These are phyloP conservation scores for Exophiala bonariae DNA, from an alignment of 2,329 filamentous ascomycete species.

Conservation along the genomic window DNA sequence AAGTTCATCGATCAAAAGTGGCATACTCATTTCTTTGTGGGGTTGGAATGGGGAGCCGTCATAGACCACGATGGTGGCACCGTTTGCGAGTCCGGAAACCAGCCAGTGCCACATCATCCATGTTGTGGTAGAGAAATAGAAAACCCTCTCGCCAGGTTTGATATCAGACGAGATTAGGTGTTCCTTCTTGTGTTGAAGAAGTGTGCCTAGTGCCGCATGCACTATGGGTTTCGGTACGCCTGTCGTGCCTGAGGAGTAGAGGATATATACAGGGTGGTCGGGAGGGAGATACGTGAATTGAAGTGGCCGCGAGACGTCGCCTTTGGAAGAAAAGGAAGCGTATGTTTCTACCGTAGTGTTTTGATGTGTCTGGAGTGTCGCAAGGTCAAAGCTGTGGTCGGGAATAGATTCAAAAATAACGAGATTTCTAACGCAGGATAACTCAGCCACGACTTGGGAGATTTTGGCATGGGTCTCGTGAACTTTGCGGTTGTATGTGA, in stretches of 20 bases:
- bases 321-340: slow-evolving; percentile 46
- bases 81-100: slow-evolving; percentile 78
- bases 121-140: slow-evolving; percentile 92
- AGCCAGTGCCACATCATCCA: slow-evolving; percentile 99
- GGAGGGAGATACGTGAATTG: slow-evolving; percentile 76
- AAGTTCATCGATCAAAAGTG: slow-evolving; percentile 75
- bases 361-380: slow-evolving; percentile 32
- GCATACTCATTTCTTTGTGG: slow-evolving; percentile 77
- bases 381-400: slow-evolving; percentile 37
- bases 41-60: slow-evolving; percentile 88
- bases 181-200: slow-evolving; percentile 97
- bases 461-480: slow-evolving; percentile 82
- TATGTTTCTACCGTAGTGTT: slow-evolving; percentile 44
- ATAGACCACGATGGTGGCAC: slow-evolving; percentile 82
- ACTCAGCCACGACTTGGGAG: slow-evolving; percentile 67
- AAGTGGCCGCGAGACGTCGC: slow-evolving; percentile 45
- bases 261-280: slow-evolving; percentile 87
- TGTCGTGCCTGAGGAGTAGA: slow-evolving; percentile 92
- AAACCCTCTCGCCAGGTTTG: slow-evolving; percentile 68
- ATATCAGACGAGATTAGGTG: slow-evolving; percentile 86
- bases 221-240: slow-evolving; percentile 88
- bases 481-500: slow-evolving; percentile 85
- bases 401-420: slow-evolving; percentile 71
- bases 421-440: slow-evolving; percentile 68
- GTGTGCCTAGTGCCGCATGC: slow-evolving; percentile 83